Conservation (phyloP, 2,329 filamentous ascomycete genomes). For the Trichoderma aggressivum region DNA sequence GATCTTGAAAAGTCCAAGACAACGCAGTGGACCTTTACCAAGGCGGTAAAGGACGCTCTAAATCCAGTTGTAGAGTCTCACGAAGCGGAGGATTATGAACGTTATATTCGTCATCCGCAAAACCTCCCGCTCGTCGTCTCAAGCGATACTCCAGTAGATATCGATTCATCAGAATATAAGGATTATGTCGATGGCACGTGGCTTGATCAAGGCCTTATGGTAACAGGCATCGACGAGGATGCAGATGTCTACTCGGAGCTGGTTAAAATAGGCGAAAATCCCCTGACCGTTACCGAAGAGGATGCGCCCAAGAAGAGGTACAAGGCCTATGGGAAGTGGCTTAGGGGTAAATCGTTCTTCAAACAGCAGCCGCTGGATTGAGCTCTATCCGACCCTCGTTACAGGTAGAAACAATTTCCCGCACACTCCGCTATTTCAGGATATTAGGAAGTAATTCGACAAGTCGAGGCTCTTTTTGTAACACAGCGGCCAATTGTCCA, state of each 20-base stretch:
- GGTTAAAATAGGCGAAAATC: conserved; percentile 73
- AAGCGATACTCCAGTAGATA: conserved; percentile 58
- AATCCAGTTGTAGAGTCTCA: conserved; percentile 74
- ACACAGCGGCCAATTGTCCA: conserved; percentile 21
- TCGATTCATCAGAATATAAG: conserved; percentile 65
- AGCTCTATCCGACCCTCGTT: conserved; percentile 24
- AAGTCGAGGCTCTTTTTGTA: conserved; percentile 31
- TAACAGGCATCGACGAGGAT: conserved; percentile 46
- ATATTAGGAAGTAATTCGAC: conserved; percentile 25
- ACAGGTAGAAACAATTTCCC: background rate
- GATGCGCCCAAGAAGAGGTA: conserved; percentile 91
- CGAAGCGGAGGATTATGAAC: conserved; percentile 81
- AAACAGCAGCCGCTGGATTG: conserved; percentile 74
- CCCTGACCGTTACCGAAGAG: conserved; percentile 81
- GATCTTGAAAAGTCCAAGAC: conserved; percentile 73
- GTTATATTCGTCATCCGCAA: conserved; percentile 86
- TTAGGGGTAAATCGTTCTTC: conserved; percentile 91
- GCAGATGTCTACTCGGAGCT: conserved; percentile 68
- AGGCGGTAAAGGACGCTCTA: conserved; percentile 80
- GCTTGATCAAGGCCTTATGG: conserved; percentile 56
- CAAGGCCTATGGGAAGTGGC: conserved; percentile 93
- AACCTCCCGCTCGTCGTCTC: conserved; percentile 80
- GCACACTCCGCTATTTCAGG: background rate
- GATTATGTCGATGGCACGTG: conserved; percentile 73
- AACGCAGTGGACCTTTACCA: conserved; percentile 83